Conservation (phyloP, 768 basidiomycete species). For the Phaffia tasmanica region DNA sequence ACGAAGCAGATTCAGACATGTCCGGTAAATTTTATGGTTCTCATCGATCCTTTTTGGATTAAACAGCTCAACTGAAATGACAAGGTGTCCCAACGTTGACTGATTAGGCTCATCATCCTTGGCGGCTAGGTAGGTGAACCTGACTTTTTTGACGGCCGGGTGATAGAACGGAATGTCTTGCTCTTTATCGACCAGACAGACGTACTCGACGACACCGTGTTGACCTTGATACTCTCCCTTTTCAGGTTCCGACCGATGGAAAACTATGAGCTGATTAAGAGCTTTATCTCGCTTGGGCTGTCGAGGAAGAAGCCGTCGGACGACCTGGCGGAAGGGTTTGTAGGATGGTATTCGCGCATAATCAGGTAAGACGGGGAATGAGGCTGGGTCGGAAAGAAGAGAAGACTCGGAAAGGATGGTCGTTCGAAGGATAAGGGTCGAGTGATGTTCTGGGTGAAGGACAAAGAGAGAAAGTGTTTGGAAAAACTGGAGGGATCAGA, state of each 20-base stretch:
- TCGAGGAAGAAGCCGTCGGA: constrained; percentile 40
- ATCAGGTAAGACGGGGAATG: background rate
- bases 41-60: background rate
- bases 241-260: constrained; percentile 43
- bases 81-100: background rate
- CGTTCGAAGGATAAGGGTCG: constrained; percentile 75
- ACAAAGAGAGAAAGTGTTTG: constrained; percentile 58
- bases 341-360: background rate
- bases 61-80: background rate
- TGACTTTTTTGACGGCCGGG: constrained; percentile 65
- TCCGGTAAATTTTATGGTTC: constrained; percentile 51
- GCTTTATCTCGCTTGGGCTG: constrained; percentile 62
- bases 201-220: constrained; percentile 12
- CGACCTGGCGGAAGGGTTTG: constrained; percentile 15
- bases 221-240: background rate
- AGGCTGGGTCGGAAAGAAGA: constrained; percentile 33
- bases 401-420: constrained; percentile 45
- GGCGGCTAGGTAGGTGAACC: constrained; percentile 57
- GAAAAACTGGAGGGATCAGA: constrained; percentile 51
- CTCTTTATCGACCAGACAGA: constrained; percentile 35
- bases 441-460: constrained; percentile 86
- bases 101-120: background rate
- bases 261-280: constrained; percentile 65
- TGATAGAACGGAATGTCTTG: constrained; percentile 73
- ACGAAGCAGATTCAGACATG: constrained; percentile 66